Percentiles rank a stretch among this genome's conserved stretches.
phyloP scores from a whole-genome alignment of 495 filamentous ascomycete genomes.

The Penicillium maclennaniae region DNA sequence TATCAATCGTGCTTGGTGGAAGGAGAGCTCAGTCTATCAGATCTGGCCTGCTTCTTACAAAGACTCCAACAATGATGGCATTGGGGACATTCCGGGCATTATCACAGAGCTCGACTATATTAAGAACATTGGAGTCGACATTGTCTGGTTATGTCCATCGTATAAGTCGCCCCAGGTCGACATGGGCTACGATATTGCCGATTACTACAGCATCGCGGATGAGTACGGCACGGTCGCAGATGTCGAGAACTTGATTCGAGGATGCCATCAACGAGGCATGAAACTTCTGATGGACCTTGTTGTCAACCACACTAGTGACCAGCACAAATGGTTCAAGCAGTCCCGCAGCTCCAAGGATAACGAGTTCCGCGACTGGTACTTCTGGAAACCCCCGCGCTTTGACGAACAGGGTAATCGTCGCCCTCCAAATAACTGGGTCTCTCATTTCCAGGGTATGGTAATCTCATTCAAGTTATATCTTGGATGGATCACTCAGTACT shows the following conservation, averaged over 20 bases:
- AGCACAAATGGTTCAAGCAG: constrained; percentile 72
- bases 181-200: constrained; percentile 62
- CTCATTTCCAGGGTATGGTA: constrained; percentile 50
- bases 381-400: constrained; percentile 62
- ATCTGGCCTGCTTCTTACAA: constrained; percentile 66
- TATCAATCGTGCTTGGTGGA: constrained; percentile 51
- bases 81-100: constrained; percentile 66
- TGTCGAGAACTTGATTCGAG: constrained; percentile 59
- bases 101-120: constrained; percentile 64
- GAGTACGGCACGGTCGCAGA: constrained; percentile 61
- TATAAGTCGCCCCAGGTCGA: constrained; percentile 63
- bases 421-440: constrained; percentile 69
- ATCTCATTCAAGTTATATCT: not conserved
- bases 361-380: constrained; percentile 67
- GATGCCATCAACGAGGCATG: constrained; percentile 56
- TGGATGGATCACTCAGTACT: not conserved
- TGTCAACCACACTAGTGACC: constrained; percentile 75
- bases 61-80: constrained; percentile 64
- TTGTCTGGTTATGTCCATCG: constrained; percentile 66
- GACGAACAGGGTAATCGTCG: constrained; percentile 55
- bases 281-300: constrained; percentile 71
- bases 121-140: constrained; percentile 57
- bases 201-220: constrained; percentile 60
- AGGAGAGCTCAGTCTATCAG: constrained; percentile 60
- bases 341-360: constrained; percentile 55